Evolutionary conservation across 768 basidiomycete genomes (phyloP).

Genomic region (Rhodotorula taiwanensis): DNA sequence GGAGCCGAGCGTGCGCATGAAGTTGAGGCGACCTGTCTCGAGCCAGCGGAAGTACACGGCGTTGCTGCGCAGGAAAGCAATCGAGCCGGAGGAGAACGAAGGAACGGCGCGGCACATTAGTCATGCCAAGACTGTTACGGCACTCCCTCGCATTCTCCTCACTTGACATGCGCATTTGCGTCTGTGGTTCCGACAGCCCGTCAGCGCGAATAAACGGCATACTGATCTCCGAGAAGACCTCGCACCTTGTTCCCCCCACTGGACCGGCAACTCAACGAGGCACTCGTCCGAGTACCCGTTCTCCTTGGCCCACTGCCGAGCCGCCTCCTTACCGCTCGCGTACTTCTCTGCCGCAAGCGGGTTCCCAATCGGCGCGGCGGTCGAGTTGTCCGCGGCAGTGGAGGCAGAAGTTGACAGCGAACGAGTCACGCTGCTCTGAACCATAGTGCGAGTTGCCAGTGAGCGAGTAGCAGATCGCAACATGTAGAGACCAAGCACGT

Average conservation of each 20-base stretch:
- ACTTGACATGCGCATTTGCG: slow-evolving; percentile 27
- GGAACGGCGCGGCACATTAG: neutral
- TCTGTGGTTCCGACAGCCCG: neutral
- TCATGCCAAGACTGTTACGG: too few relatives aligned
- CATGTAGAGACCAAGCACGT: too few relatives aligned
- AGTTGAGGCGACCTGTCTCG: slow-evolving; percentile 21
- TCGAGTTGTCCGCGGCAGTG: neutral
- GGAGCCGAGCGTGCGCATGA: neutral
- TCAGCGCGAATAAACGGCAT: neutral
- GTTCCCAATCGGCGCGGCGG: neutral
- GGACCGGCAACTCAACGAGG: slow-evolving; percentile 6
- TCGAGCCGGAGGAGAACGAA: neutral
- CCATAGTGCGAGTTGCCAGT: too few relatives aligned
- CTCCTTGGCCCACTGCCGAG: neutral
- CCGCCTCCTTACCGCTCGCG: neutral
- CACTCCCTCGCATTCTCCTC: too few relatives aligned
- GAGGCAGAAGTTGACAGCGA: neutral
- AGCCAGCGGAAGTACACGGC: slow-evolving; percentile 26
- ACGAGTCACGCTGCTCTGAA: too few relatives aligned
- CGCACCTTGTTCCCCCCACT: slow-evolving; percentile 21
- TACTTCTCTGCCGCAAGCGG: neutral
- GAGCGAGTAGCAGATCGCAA: too few relatives aligned
- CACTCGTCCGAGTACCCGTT: neutral
- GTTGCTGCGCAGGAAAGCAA: slow-evolving; percentile 3
- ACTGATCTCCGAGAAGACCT: neutral